These are phyloP conservation scores for Chlamydomonas reinhardtii DNA, from an alignment of 163 green algal genomes.

Conservation along the genomic window DNA sequence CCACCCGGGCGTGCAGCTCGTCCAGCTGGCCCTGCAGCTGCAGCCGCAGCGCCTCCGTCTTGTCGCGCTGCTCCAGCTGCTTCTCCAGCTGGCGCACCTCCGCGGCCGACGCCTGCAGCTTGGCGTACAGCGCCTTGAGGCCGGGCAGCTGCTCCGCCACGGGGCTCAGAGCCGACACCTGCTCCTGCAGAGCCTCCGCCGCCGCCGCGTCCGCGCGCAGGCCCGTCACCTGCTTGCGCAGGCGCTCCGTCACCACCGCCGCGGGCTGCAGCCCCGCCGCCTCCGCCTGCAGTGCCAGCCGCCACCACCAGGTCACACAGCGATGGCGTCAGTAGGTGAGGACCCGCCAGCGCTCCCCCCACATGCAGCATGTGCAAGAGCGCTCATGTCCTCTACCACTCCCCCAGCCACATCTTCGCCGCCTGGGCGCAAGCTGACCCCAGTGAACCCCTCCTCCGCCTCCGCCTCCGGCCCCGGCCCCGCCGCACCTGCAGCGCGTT, in stretches of 20 bases:
- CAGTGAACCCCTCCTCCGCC: too few relatives aligned
- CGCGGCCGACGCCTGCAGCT: constrained; percentile 43
- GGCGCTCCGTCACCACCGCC: constrained; percentile 42
- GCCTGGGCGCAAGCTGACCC: too few relatives aligned
- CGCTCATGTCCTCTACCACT: too few relatives aligned
- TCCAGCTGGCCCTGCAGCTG: constrained; percentile 49
- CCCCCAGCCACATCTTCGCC: too few relatives aligned
- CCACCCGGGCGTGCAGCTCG: constrained; percentile 32
- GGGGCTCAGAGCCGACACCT: constrained; percentile 41
- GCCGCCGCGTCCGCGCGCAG: constrained; percentile 41
- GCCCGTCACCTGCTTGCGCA: constrained; percentile 48
- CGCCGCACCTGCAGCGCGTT: constrained; percentile 34
- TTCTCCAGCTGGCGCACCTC: constrained; percentile 50
- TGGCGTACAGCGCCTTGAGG: constrained; percentile 45
- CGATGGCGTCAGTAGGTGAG: too few relatives aligned
- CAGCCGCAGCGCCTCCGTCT: constrained; percentile 39
- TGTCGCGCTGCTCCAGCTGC: constrained; percentile 42
- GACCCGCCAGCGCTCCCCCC: too few relatives aligned
- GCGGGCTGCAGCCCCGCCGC: constrained; percentile 43
- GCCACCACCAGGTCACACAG: too few relatives aligned
- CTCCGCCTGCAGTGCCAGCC: constrained; percentile 4
- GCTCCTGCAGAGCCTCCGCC: constrained; percentile 39
- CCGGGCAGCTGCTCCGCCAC: constrained; percentile 46
- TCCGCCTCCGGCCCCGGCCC: too few relatives aligned
- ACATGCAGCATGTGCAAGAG: too few relatives aligned